Evolutionary conservation across 495 filamentous ascomycete species (phyloP), one percentile per base, ranked within the genome.

Genomic region (Umbilicaria muhlenbergii): DNA sequence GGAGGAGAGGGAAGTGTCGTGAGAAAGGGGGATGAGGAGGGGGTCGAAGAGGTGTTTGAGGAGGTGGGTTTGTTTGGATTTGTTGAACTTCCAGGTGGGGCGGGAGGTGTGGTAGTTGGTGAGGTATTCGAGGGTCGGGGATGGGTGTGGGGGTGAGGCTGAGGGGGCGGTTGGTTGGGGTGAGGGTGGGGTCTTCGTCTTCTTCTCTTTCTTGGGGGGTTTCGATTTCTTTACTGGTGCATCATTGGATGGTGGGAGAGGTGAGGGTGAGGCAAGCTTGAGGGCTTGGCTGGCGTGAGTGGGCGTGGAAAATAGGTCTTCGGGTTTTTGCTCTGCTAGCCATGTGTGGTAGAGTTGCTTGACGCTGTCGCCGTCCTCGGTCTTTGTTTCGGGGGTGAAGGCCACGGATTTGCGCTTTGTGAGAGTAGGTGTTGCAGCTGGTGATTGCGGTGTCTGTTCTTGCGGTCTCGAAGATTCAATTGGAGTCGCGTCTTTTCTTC

Each of bases 51-150:
- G 59, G 56, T 91, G 75, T 63, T 87, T 88, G 58, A 94, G 73
- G 13, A 94, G 61, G 43, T 80, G 73, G 13, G 75, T 82, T 62
- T 93, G 85, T 55, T 82, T 73, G 43, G 79, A 81, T 65, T 94
- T 94, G 66, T 88, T 88, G 65, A 94, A 94, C 60, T 93, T 94
- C 87, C 87, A 94, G 33, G 61, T 65, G 0, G 67, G 59, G 36
- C 73, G 77, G 38, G 74, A 67, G 36, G 69, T 71, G 57, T 80
- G 64, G 70, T 83, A 88, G 56, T 71, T 69, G 18, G 65, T 69
- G 16, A 94, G 68, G 57, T 94, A 94, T 16, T 62, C 65, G 33
- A 92, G 71, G 44, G 84, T 75, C 4, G 78, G 74, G 44, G 84
- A 76, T 5, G 78, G 74, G 73, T 69, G 51, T 74, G 60, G 42